Evolutionary conservation across 768 basidiomycete genomes (phyloP), one percentile per base, ranked within the genome.

Genomic region (Termitomyces sp.): DNA sequence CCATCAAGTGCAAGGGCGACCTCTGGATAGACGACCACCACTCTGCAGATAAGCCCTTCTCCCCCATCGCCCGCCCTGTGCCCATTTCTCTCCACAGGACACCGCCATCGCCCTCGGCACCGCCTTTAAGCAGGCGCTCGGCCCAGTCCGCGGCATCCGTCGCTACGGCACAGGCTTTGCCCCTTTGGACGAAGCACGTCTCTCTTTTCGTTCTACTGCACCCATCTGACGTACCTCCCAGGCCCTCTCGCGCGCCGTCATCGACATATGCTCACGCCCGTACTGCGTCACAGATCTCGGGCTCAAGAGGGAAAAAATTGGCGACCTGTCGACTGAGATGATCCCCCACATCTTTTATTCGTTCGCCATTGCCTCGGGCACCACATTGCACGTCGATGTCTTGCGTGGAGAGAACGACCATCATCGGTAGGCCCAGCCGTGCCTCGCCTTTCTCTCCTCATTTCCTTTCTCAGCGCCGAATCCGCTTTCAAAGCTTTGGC

Each of bases 11-110:
- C 72, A 86, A 90, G 68, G 97, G 97, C 41, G 97, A 99, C 71
- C 79, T 98, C 8, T 92, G 88, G 84, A 97, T 98, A 59, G 97
- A 99, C 73, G 97, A 99, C 74, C 97, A 98, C 67, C 97, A 99
- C 74, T 93, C 95, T 47, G 93, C 96, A 82, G 97, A 99, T 90
- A 84, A 86, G 88, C 86, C 49, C 47, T 31, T 27, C 43, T 13
- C 9, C 51, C 43, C 31, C 24, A 34, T 13, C 2, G 12, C 20
- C 39, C n/a, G n/a, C 9, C 16, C 16, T 42, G 36, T 43, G 46
- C 51, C 46, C 10, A 58, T 48, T 10, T 16, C 31, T 0, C 5
- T 18, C 16, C 69, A 93, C 92, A 94, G 83, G 92, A 94, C 71
- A 88, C 84, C 68, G 92, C 92, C 36, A 88, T 94, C 55, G 92